Base-by-base conservation (phyloP, 2,329 filamentous ascomycete species). In the Pseudogymnoascus sp. region DNA sequence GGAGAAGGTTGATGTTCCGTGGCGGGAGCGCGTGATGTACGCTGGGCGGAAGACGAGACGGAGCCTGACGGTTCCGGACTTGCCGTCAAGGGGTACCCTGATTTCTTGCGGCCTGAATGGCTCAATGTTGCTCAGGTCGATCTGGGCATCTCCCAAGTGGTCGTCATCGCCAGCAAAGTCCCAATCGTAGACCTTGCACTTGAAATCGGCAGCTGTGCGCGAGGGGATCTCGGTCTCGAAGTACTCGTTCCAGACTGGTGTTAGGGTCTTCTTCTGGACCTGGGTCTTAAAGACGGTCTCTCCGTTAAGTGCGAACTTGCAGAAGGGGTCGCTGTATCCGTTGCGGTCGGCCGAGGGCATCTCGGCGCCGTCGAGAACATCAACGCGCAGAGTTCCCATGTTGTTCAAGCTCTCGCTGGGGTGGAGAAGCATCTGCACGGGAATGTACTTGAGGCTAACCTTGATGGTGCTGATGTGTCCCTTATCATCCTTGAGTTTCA, bases 331-430 rank as follows among this genome's bases (percentile, higher is more conserved):
- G 69, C 92, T 97, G 82, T 89, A 97, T 68, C 94, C 94, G 72
- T 99, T 99, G 35, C 92, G 87, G 71, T 99, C 94, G 29, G 93
- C 93, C 1, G 94, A 87, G 6, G 94, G 94, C n/a, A 99, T 83
- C 64, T 96, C 87, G 7, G 84, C 78, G 15, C 87, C 94, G 73
- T 96, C 92, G 37, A 97, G 78, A 15, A 99, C 83, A 70, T 97
- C 92, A n/a, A 99, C 90, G 18, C 92, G 89, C 21, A 99, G 86
- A 63, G 87, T 92, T 64, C 94, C 94, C 85, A 96, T 96, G 76
- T 99, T 99, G 83, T 97, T 97, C 80, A 99, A 96, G 71, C 92
- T 97, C 76, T 99, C 94, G 69, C 87, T 91, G 0, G 94, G 89
- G 70, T 99, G 92, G 58, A 99, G 87, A 62, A 86, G 80, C 94